Percentiles rank a stretch among this genome's conserved stretches.
These are phyloP conservation scores for Neurospora tetraspora DNA, from an alignment of 495 filamentous ascomycete species.

Conservation along the genomic window DNA sequence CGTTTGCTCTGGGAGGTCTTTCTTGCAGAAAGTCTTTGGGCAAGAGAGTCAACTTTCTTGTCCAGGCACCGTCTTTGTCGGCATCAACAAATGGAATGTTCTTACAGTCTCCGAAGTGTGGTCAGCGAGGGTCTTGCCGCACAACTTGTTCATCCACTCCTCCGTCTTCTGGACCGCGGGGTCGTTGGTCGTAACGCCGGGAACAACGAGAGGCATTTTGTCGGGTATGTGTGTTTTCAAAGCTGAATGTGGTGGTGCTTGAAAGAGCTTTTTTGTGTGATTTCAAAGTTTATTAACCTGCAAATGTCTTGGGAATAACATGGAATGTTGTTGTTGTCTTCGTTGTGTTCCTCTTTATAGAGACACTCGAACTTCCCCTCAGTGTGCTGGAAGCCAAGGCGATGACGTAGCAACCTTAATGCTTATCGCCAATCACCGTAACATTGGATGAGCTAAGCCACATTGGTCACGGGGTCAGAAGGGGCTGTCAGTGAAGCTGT, in stretches of 20 bases:
- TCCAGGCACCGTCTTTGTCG: background rate
- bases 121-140: constrained; percentile 56
- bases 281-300: background rate
- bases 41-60: constrained; percentile 6
- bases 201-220: constrained; percentile 78
- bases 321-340: background rate
- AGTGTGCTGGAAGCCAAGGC: background rate
- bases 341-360: background rate
- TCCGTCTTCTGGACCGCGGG: constrained; percentile 41
- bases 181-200: constrained; percentile 54
- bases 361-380: background rate
- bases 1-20: constrained; percentile 56
- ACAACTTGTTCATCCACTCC: constrained; percentile 64
- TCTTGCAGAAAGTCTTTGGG: constrained; percentile 62
- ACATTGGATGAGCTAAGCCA: background rate
- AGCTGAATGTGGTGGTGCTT: too few species aligned
- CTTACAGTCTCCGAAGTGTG: constrained; percentile 34
- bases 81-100: background rate
- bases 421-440: background rate
- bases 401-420: background rate
- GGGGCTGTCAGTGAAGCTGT: background rate
- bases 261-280: too few species aligned
- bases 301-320: background rate
- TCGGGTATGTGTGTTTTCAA: background rate
- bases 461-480: background rate